Conservation (phyloP, 371 early-diverging fungal genomes). For the Apophysomyces trapeziformis region DNA sequence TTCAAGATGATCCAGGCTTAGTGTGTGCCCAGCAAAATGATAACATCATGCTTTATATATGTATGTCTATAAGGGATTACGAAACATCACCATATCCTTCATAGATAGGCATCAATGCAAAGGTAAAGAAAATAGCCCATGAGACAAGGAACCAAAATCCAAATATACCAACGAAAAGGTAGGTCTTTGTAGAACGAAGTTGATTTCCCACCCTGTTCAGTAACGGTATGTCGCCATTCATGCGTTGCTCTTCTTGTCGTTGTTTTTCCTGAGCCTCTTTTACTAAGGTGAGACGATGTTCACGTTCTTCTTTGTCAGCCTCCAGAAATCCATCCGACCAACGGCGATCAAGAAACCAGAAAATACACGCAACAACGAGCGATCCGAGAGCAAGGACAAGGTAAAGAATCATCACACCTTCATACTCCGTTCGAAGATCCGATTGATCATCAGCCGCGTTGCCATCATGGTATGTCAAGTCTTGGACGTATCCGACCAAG, state of each 20-base stretch:
- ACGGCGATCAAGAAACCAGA: conserved; percentile 40
- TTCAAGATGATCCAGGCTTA: too few species aligned
- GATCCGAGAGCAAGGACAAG: conserved; percentile 34
- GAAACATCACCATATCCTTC: conserved; percentile 24
- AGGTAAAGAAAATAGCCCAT: conserved; percentile 46
- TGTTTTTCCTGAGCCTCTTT: conserved; percentile 35
- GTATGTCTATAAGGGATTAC: too few species aligned
- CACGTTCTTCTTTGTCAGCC: conserved; percentile 36
- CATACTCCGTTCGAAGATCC: conserved; percentile 41
- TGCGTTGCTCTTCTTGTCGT: conserved; percentile 18
- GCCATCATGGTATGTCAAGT: conserved; percentile 50
- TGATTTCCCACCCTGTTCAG: conserved; percentile 33
- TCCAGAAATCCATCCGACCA: conserved; percentile 46
- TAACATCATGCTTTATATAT: conserved; percentile 9
- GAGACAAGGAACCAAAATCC: conserved; percentile 41
- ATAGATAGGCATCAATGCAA: conserved; percentile 55
- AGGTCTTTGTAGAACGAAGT: conserved; percentile 29
- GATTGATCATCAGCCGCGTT: conserved; percentile 33
- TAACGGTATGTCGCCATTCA: conserved; percentile 8
- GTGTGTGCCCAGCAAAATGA: not conserved
- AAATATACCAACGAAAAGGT: conserved; percentile 31
- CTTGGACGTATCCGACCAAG: conserved; percentile 55
- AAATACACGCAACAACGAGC: conserved; percentile 23
- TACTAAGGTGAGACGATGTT: conserved; percentile 32
- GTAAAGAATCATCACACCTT: conserved; percentile 51